Percentiles rank a stretch among this genome's conserved stretches.
These are phyloP conservation scores for Penicillium odoratum DNA, from an alignment of 495 filamentous ascomycete species.

Conservation along the genomic window DNA sequence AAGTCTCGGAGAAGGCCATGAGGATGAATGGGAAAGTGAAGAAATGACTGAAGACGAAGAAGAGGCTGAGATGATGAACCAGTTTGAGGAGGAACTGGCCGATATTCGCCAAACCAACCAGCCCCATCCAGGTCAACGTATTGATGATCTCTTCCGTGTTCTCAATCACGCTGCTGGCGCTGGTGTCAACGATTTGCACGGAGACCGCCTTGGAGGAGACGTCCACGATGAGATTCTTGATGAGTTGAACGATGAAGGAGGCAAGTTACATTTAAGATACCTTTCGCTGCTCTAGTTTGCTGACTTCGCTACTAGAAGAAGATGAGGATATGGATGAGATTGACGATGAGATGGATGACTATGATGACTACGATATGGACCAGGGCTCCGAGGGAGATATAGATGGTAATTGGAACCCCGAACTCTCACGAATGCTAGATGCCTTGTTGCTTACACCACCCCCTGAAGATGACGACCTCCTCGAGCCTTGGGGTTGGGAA, in stretches of 20 bases:
- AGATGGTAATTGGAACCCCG: slow-evolving; percentile 32
- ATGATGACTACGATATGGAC: slow-evolving; percentile 40
- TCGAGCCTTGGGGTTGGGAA: slow-evolving; percentile 59
- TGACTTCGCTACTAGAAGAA: slow-evolving; percentile 23
- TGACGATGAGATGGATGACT: slow-evolving; percentile 52
- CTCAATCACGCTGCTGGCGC: slow-evolving; percentile 40
- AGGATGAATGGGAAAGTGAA: slow-evolving; percentile 63
- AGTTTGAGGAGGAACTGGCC: slow-evolving; percentile 51
- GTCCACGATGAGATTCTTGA: slow-evolving; percentile 58
- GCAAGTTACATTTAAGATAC: slow-evolving; percentile 46
- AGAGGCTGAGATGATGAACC: slow-evolving; percentile 53
- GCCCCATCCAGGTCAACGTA: slow-evolving; percentile 52
- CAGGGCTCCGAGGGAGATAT: slow-evolving; percentile 46
- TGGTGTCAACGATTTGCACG: slow-evolving; percentile 39
- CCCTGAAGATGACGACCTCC: slow-evolving; percentile 48
- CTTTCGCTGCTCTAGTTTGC: not conserved
- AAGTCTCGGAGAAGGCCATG: slow-evolving; percentile 55
- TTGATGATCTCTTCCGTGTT: slow-evolving; percentile 44
- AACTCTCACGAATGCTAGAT: not conserved
- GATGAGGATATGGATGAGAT: slow-evolving; percentile 57
- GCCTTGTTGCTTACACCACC: slow-evolving; percentile 11
- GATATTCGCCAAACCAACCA: slow-evolving; percentile 67
- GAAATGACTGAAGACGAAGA: slow-evolving; percentile 56
- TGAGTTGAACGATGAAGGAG: slow-evolving; percentile 67
- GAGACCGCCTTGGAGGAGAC: slow-evolving; percentile 38